Conservation (phyloP, 139 green algal genomes). For the Chlamydomonas schloesseri region DNA sequence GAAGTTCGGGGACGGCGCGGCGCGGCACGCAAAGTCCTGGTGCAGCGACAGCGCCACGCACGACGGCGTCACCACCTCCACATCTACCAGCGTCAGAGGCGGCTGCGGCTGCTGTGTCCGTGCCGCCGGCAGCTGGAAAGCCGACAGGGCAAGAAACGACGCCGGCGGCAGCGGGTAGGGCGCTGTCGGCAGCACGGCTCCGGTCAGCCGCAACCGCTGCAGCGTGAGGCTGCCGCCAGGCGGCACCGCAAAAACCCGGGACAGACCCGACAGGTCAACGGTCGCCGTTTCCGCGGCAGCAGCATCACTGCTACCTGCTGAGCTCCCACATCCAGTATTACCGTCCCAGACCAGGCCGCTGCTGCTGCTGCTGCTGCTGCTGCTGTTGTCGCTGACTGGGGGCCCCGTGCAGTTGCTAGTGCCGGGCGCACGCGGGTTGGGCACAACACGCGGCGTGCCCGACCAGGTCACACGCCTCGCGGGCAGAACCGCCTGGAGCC, state of each 20-base stretch:
- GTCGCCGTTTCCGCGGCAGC: not conserved
- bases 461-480: too few relatives aligned
- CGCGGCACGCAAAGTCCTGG: not conserved
- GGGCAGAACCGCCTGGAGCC: too few relatives aligned
- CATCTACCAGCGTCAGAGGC: not conserved
- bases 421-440: too few relatives aligned
- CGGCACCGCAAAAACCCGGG: not conserved
- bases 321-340: too few relatives aligned
- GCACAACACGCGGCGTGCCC: too few relatives aligned
- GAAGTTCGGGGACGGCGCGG: conserved; percentile 8
- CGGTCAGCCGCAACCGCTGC: not conserved
- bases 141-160: not conserved
- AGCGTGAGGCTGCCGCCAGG: not conserved
- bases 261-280: not conserved
- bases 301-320: too few relatives aligned
- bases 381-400: too few relatives aligned
- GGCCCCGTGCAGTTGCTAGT: too few relatives aligned
- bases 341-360: too few relatives aligned
- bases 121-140: not conserved
- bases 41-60: not conserved
- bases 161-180: not conserved
- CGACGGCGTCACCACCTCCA: not conserved
- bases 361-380: too few relatives aligned
- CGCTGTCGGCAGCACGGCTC: too few relatives aligned
- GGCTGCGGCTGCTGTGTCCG: too few relatives aligned